phyloP scores from a whole-genome alignment of 768 basidiomycete genomes.

The Naganishia antarctica region DNA sequence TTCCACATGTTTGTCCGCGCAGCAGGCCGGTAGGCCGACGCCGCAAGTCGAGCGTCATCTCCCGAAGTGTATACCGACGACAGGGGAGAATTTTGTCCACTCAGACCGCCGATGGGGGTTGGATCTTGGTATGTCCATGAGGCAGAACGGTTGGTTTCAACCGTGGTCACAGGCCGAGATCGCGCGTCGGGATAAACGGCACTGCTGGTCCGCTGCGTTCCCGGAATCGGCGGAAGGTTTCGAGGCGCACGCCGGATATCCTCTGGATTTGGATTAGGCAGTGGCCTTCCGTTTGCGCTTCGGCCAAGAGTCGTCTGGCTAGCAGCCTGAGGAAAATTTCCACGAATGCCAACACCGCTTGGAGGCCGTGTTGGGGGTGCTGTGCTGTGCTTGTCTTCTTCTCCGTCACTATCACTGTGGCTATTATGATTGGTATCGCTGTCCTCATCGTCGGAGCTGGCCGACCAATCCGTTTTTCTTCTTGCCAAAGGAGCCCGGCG shows the following conservation, averaged over 20 bases:
- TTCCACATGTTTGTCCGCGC: slow-evolving; percentile 78
- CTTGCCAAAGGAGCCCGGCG: background rate
- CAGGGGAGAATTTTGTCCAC: slow-evolving; percentile 7
- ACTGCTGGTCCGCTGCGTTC: slow-evolving; percentile 5
- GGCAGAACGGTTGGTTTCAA: slow-evolving; percentile 49
- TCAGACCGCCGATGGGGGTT: background rate
- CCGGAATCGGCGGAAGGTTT: slow-evolving; percentile 33
- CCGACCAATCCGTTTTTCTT: slow-evolving; percentile 48
- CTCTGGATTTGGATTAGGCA: slow-evolving; percentile 11
- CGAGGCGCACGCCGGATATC: slow-evolving; percentile 22
- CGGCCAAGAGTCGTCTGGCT: slow-evolving; percentile 24
- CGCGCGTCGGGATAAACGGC: background rate
- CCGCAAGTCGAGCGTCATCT: background rate
- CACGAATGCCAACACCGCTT: background rate
- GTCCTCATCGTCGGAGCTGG: slow-evolving; percentile 75
- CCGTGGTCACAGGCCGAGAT: slow-evolving; percentile 49
- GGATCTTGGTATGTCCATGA: slow-evolving; percentile 17
- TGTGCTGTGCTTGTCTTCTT: slow-evolving; percentile 6
- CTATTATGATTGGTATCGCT: slow-evolving; percentile 51
- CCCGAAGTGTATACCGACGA: slow-evolving; percentile 9
- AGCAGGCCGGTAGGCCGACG: slow-evolving; percentile 46
- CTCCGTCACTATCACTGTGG: slow-evolving; percentile 28
- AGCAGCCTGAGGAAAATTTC: background rate
- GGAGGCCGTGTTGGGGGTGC: background rate
- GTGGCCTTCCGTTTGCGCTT: slow-evolving; percentile 24